A percentile compares a stretch with the other conserved stretches of the same genome.
phyloP scores from a whole-genome alignment of 495 filamentous ascomycete genomes.

The Aspergillus ellipticus region DNA sequence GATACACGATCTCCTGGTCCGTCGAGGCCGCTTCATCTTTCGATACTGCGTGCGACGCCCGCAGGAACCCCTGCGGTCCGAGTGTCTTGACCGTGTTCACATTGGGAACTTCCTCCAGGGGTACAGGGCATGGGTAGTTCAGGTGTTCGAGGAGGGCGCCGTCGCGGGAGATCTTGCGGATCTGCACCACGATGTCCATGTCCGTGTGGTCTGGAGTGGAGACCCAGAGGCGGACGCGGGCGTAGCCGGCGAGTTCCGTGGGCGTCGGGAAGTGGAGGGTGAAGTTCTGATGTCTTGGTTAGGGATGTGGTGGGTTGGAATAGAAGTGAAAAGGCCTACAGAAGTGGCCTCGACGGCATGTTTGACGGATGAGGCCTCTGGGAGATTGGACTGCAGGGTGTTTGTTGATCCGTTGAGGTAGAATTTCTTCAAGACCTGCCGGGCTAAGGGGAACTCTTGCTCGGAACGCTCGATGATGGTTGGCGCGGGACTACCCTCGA shows the following conservation, averaged over 20 bases:
- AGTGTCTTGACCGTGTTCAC: not conserved
- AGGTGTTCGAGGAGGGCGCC: not conserved
- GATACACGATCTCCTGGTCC: constrained; percentile 15
- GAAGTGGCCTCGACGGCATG: not conserved
- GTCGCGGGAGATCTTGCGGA: constrained; percentile 9
- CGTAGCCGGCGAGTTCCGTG: constrained; percentile 13
- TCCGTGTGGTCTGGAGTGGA: constrained; percentile 11
- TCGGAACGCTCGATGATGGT: constrained; percentile 14
- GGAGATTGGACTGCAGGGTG: constrained; percentile 1
- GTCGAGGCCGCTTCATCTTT: constrained; percentile 37
- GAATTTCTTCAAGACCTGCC: not conserved
- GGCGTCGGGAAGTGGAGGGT: constrained; percentile 10
- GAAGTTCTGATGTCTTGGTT: constrained; percentile 3
- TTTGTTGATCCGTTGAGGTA: constrained; percentile 1
- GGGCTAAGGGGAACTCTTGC: constrained; percentile 5
- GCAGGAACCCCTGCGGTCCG: not conserved
- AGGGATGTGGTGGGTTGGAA: not conserved
- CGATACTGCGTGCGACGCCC: constrained; percentile 31
- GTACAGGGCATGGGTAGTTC: not conserved
- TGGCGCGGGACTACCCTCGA: constrained; percentile 9
- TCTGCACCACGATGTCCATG: constrained; percentile 15
- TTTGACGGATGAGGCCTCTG: not conserved
- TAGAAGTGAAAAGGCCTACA: not conserved
- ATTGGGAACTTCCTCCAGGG: not conserved
- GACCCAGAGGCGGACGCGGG: constrained; percentile 15